Percentiles rank a stretch among this genome's conserved stretches.
Conservation (phyloP, 495 filamentous ascomycete species). For the Neurospora terricola region DNA sequence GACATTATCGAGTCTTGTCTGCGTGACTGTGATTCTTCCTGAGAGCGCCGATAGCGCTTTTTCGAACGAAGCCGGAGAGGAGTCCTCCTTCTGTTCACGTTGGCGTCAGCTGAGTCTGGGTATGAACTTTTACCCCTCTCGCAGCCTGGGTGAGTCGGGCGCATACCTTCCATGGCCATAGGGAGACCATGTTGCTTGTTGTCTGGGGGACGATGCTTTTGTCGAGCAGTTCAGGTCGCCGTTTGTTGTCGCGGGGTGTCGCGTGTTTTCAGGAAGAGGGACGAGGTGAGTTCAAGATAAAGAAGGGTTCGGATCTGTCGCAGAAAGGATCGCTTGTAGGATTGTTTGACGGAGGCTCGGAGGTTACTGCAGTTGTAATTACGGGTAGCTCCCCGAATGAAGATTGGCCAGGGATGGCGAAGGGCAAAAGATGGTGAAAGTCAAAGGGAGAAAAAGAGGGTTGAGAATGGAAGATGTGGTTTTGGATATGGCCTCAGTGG, state of each 20-base stretch:
- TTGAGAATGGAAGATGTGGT: not conserved
- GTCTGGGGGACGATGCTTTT: not conserved
- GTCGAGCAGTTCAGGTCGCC: not conserved
- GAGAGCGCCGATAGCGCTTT: conserved; percentile 75
- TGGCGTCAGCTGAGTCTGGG: conserved; percentile 3
- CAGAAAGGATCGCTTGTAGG: not conserved
- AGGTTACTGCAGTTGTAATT: not conserved
- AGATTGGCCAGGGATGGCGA: not conserved
- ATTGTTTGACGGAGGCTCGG: not conserved
- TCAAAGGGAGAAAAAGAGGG: not conserved
- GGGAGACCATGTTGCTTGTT: conserved; percentile 56
- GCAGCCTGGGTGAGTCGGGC: conserved; percentile 2
- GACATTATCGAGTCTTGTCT: conserved; percentile 57
- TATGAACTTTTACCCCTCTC: conserved; percentile 6
- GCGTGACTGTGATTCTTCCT: conserved; percentile 64
- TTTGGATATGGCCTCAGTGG: not conserved
- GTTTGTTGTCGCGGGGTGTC: not conserved
- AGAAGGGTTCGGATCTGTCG: not conserved
- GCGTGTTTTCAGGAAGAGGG: not conserved
- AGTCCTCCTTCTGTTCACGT: conserved; percentile 55
- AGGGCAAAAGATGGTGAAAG: not conserved
- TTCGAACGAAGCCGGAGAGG: conserved; percentile 86
- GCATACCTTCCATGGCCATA: conserved; percentile 50
- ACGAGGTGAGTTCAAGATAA: not conserved
- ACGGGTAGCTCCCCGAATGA: not conserved